Evolutionary conservation across 2,329 filamentous ascomycete genomes (phyloP), one percentile per base, ranked within the genome.

Genomic region (Bipolaris cookei): DNA sequence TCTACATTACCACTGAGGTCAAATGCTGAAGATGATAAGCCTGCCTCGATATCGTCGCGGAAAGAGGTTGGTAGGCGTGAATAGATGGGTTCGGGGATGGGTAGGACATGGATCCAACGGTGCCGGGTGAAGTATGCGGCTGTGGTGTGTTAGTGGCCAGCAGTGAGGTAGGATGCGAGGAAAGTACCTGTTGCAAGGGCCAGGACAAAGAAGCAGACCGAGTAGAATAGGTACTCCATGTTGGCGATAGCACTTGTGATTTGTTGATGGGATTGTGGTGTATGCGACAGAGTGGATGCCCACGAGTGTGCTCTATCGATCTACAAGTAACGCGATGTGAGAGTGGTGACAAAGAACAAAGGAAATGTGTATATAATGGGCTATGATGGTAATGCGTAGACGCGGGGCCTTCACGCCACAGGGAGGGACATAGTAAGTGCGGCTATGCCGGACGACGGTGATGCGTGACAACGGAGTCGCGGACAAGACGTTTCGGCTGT

Each of bases 201-300:
- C 70, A 97, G 82, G 73, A 90, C 83, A 67, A 89, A 77, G 75
- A 97, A 84, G 71, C 86, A 86, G 63, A 93, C 76, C 67, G 86
- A 87, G 81, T 92, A 96, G 79, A 96, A 86, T 63, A 96, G 75
- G 81, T 93, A 95, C 62, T 81, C 83, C 91, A 96, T 96, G 66
- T 67, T 78, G 75, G 69, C 55, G 43, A 55, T 56, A 34, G 44
- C 46, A 30, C 44, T 28, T 50, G 48, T 20, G 44, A 53, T 54
- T 48, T 49, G 35, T 34, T 28, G 10, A n/a, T 39, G 21, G 52
- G 20, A 37, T 44, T 51, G 45, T 38, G 51, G 20, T 44, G 38
- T 58, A 39, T 54, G 48, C 44, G 52, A 46, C 52, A 50, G 42
- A 49, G 59, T 62, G 68, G 61, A 61, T 54, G 52, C 49, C 46